Base-by-base conservation (phyloP, 306 rosid genomes). In the Macrotyloma uniflorum region DNA sequence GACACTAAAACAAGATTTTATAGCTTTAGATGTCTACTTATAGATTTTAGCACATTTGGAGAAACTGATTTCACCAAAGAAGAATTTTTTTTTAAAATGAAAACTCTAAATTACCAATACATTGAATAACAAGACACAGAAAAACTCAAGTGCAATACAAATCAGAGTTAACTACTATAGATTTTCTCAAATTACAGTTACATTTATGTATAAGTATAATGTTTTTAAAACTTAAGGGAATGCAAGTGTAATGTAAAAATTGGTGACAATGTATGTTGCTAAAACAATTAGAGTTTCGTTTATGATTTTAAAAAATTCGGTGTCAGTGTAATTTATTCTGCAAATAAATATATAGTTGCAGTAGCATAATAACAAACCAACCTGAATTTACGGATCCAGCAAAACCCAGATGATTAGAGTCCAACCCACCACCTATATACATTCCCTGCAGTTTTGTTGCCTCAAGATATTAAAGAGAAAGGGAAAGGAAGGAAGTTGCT, bases 371-470 rank as follows among this genome's bases (percentile, higher is more conserved):
- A 72, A 80, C 28, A 65, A 79, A 85, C 86, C 79, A 83, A 93
- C 99, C 99, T 89, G 98, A 62, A 89, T 86, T 93, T 18, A 84
- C 61, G 70, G 91, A 22, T 83, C 92, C 92, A 23, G 90, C 74
- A 59, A 88, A 89, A 57, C 97, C 91, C 81, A 91, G 58, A 67
- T 81, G 83, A 82, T 79, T 84, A 71, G 88, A 72, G 84, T 93
- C 98, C 76, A 90, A 66, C 11, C 93, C 91, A 67, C 87, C 86
- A 15, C 86, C 88, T 36, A 91, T 54, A 70, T 84, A 90, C 61
- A 96, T 46, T 50, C 96, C 98, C 97, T 96, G 91, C 87, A 84
- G 64, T 83, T 79, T 74, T 58, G 79, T 69, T 40, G 33, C 69
- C 72, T 83, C 49, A 46, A 77, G 70, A 71, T 20, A 68, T 78